phyloP scores from a whole-genome alignment of 2,329 filamentous ascomycete genomes.

The Fusarium sp. region DNA sequence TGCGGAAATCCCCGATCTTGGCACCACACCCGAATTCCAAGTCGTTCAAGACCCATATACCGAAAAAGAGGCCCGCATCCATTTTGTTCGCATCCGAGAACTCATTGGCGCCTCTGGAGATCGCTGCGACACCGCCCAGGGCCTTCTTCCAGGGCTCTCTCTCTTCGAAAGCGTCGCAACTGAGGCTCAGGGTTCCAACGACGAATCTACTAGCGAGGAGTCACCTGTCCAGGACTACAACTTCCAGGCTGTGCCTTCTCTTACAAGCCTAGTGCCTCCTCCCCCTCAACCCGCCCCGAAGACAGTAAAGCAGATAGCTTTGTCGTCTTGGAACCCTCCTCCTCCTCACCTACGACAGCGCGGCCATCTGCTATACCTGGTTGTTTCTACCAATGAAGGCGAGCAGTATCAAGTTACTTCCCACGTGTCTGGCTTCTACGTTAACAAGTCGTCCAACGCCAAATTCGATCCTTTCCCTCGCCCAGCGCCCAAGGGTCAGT shows the following conservation, averaged over 20 bases:
- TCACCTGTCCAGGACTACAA: slow-evolving; percentile 73
- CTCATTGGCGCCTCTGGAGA: slow-evolving; percentile 92
- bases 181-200: slow-evolving; percentile 53
- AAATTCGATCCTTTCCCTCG: slow-evolving; percentile 94
- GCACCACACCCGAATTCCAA: slow-evolving; percentile 77
- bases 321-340: slow-evolving; percentile 96
- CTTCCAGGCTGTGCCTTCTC: slow-evolving; percentile 72
- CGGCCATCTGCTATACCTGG: slow-evolving; percentile 90
- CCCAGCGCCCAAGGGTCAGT: slow-evolving; percentile 77
- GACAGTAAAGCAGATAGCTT: slow-evolving; percentile 86
- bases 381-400: slow-evolving; percentile 89
- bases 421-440: slow-evolving; percentile 93
- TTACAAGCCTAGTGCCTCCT: slow-evolving; percentile 76
- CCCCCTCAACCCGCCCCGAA: slow-evolving; percentile 77
- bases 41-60: slow-evolving; percentile 96
- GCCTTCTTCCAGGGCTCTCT: slow-evolving; percentile 83
- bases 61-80: slow-evolving; percentile 96
- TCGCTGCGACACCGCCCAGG: slow-evolving; percentile 85
- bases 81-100: slow-evolving; percentile 89
- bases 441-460: slow-evolving; percentile 94
- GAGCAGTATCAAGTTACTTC: slow-evolving; percentile 95
- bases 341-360: slow-evolving; percentile 90
- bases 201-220: slow-evolving; percentile 46
- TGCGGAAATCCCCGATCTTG: slow-evolving; percentile 84
- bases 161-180: slow-evolving; percentile 81